phyloP scores from a whole-genome alignment of 2,329 filamentous ascomycete genomes.

The Microcyclosporella mali region DNA sequence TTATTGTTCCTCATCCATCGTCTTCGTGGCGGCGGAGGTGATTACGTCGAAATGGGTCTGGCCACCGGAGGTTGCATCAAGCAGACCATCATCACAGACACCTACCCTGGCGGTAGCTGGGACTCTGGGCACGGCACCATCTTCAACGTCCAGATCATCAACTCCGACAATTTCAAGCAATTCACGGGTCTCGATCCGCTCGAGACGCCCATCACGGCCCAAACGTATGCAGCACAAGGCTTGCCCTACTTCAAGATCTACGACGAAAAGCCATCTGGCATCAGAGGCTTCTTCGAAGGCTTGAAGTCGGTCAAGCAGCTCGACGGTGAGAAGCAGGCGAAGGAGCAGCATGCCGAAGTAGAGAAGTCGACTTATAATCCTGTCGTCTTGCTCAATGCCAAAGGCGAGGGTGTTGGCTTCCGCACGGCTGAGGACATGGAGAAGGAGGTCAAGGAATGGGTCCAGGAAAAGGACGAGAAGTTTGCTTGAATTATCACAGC shows the following conservation, averaged over 20 bases:
- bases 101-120: slow-evolving; percentile 25
- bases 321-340: slow-evolving; percentile 15
- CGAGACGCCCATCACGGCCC: slow-evolving; percentile 31
- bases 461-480: neutral
- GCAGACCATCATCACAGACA: slow-evolving; percentile 35
- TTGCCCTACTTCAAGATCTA: slow-evolving; percentile 35
- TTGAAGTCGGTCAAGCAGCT: slow-evolving; percentile 28
- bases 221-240: slow-evolving; percentile 31
- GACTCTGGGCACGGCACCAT: slow-evolving; percentile 26
- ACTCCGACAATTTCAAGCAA: slow-evolving; percentile 30
- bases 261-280: slow-evolving; percentile 25
- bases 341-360: slow-evolving; percentile 15
- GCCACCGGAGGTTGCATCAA: slow-evolving; percentile 39
- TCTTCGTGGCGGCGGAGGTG: slow-evolving; percentile 15
- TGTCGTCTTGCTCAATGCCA: slow-evolving; percentile 15
- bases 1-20: too few species aligned
- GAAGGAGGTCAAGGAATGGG: slow-evolving; percentile 12
- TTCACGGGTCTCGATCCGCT: slow-evolving; percentile 35
- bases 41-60: slow-evolving; percentile 31
- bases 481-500: too few species aligned
- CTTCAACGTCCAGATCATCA: slow-evolving; percentile 39
- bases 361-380: slow-evolving; percentile 14
- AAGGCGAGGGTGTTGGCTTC: slow-evolving; percentile 14
- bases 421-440: slow-evolving; percentile 19
- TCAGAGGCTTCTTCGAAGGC: slow-evolving; percentile 25